These are phyloP conservation scores for Camelina sativa DNA, from an alignment of 345 rosid genomes.

Conservation along the genomic window DNA sequence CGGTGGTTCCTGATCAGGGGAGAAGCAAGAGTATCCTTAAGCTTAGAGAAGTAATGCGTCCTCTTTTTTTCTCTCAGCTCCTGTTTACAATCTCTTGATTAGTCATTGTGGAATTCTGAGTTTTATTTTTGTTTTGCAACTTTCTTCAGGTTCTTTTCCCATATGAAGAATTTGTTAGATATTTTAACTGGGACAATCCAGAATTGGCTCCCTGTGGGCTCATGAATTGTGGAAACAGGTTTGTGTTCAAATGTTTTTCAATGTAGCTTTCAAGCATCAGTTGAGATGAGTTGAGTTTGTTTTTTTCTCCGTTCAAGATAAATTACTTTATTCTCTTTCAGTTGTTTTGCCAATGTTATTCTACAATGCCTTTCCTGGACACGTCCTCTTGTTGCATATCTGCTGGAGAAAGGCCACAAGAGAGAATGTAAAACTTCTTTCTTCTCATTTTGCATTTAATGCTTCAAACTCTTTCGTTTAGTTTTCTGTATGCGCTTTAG, in stretches of 20 bases:
- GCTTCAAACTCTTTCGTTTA: not conserved
- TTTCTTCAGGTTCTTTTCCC: slow-evolving; percentile 82
- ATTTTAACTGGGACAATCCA: slow-evolving; percentile 70
- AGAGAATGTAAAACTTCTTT: slow-evolving; percentile 65
- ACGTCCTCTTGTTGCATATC: slow-evolving; percentile 86
- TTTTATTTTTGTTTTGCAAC: slow-evolving; percentile 25
- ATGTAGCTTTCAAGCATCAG: slow-evolving; percentile 2
- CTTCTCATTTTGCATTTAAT: slow-evolving; percentile 2
- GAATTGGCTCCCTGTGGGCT: slow-evolving; percentile 86
- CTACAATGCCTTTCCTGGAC: slow-evolving; percentile 93
- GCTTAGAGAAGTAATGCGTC: slow-evolving; percentile 59
- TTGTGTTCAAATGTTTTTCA: slow-evolving; percentile 23
- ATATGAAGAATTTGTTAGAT: slow-evolving; percentile 74
- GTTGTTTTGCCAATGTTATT: slow-evolving; percentile 95
- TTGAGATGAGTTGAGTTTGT: slow-evolving; percentile 16
- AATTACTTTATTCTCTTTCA: slow-evolving; percentile 43
- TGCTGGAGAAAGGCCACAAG: slow-evolving; percentile 81
- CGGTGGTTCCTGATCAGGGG: slow-evolving; percentile 54
- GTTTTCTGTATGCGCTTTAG: not conserved
- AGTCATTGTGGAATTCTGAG: slow-evolving; percentile 21
- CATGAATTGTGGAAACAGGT: slow-evolving; percentile 99
- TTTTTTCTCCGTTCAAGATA: not conserved
- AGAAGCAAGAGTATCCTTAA: slow-evolving; percentile 49
- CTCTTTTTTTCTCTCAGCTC: not conserved
- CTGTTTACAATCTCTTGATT: not conserved